A percentile compares a stretch with the other conserved stretches of the same genome.
Evolutionary conservation across 2,329 filamentous ascomycete species (phyloP).

Genomic region (Coniochaeta hoffmannii): DNA sequence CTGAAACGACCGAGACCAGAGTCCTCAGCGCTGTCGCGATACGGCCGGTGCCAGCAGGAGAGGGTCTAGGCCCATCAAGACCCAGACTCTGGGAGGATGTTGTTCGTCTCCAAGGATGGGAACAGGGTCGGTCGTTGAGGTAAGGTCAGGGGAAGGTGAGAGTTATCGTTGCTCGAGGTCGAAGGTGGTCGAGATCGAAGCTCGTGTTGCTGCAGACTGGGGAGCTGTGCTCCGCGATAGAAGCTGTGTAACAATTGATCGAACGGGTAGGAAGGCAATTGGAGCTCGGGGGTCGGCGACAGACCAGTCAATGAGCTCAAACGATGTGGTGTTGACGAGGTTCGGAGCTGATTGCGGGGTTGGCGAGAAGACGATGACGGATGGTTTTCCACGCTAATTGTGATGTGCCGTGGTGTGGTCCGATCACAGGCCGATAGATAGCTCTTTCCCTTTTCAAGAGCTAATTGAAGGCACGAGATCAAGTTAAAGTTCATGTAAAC

Average conservation of each 20-base stretch:
- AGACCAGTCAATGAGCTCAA: neutral
- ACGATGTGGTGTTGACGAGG: slow-evolving; percentile 1
- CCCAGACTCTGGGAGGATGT: slow-evolving; percentile 10
- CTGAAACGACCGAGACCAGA: slow-evolving; percentile 33
- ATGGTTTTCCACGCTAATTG: neutral
- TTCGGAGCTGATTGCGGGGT: slow-evolving; percentile 2
- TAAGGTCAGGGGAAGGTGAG: neutral
- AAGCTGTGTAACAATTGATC: neutral
- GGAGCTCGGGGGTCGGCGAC: neutral
- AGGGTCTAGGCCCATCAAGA: slow-evolving; percentile 29
- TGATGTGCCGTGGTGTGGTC: neutral
- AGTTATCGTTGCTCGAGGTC: neutral
- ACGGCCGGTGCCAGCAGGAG: slow-evolving; percentile 28
- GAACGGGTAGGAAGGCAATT: neutral
- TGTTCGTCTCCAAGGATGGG: neutral
- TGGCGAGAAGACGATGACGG: slow-evolving; percentile 1
- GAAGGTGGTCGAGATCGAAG: neutral
- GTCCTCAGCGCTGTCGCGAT: slow-evolving; percentile 57
- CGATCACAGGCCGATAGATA: neutral
- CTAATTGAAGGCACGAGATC: neutral
- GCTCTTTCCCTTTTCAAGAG: neutral
- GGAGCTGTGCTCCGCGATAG: neutral
- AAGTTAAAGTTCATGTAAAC: neutral
- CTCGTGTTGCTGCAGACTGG: neutral
- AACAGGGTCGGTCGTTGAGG: neutral